Conservation (phyloP, 2,329 filamentous ascomycete species). For the Paecilomyces sp. region DNA sequence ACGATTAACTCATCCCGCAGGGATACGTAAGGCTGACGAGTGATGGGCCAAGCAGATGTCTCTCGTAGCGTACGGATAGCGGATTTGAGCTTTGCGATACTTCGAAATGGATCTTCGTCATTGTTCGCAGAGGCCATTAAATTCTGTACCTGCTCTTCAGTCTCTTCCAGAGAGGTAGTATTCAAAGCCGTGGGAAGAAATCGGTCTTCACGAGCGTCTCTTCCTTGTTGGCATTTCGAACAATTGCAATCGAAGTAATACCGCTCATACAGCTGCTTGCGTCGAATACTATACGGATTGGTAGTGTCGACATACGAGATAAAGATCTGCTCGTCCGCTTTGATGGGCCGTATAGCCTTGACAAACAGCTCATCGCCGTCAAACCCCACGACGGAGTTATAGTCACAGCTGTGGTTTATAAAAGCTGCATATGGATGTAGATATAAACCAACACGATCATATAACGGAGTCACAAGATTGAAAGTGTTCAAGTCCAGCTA, state of each 20-base stretch:
- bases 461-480: constrained; percentile 48
- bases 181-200: constrained; percentile 10
- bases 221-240: constrained; percentile 37
- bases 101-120: constrained; percentile 16
- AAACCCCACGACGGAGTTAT: constrained; percentile 53
- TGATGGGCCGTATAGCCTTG: constrained; percentile 47
- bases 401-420: constrained; percentile 57
- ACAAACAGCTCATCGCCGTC: constrained; percentile 45
- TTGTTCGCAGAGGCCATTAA: constrained; percentile 16
- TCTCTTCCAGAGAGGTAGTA: constrained; percentile 8
- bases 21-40: constrained; percentile 49
- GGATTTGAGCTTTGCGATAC: constrained; percentile 27
- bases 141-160: constrained; percentile 15
- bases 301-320: constrained; percentile 57
- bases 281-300: constrained; percentile 44
- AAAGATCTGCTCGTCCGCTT: constrained; percentile 50
- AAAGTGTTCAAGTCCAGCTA: constrained; percentile 53
- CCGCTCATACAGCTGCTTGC: constrained; percentile 43
- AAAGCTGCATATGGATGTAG: constrained; percentile 48
- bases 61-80: constrained; percentile 35
- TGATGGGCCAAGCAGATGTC: constrained; percentile 38
- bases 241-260: constrained; percentile 57
- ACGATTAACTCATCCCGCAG: constrained; percentile 49
- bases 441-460: constrained; percentile 53
- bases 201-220: constrained; percentile 10